Conservation (phyloP, 306 rosid genomes). For the Prinsepia uniflora region DNA sequence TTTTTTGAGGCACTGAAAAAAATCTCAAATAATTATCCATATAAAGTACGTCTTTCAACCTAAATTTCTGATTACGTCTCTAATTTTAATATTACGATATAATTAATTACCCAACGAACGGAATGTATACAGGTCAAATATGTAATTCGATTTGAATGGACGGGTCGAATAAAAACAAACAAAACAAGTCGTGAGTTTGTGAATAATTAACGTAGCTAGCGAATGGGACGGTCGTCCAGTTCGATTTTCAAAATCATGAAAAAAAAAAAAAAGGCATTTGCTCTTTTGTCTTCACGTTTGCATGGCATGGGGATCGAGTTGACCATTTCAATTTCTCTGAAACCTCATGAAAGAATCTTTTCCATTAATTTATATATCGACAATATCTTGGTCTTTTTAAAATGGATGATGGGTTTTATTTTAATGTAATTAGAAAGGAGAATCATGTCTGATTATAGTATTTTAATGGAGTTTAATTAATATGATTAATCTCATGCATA, state of each 20-base stretch:
- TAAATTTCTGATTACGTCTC: no score
- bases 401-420: neutral
- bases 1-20: no score
- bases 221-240: neutral
- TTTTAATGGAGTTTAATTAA: slow-evolving; percentile 6
- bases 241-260: neutral
- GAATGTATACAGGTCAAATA: neutral
- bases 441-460: slow-evolving; percentile 1
- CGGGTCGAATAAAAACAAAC: neutral
- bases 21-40: no score
- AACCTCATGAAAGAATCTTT: slow-evolving; percentile 3
- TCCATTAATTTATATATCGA: neutral
- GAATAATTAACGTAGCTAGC: neutral
- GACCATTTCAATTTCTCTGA: slow-evolving; percentile 10
- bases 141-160: neutral
- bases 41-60: no score
- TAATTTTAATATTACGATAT: no score
- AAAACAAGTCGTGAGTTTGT: neutral
- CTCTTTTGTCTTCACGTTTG: slow-evolving; percentile 12
- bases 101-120: neutral
- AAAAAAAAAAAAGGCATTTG: neutral
- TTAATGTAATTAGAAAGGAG: slow-evolving; percentile 4
- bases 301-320: slow-evolving; percentile 3
- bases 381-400: neutral
- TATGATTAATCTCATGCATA: neutral